These are phyloP conservation scores for Yamadazyma triangularis DNA, from an alignment of 1,139 yeast genomes.

Conservation along the genomic window DNA sequence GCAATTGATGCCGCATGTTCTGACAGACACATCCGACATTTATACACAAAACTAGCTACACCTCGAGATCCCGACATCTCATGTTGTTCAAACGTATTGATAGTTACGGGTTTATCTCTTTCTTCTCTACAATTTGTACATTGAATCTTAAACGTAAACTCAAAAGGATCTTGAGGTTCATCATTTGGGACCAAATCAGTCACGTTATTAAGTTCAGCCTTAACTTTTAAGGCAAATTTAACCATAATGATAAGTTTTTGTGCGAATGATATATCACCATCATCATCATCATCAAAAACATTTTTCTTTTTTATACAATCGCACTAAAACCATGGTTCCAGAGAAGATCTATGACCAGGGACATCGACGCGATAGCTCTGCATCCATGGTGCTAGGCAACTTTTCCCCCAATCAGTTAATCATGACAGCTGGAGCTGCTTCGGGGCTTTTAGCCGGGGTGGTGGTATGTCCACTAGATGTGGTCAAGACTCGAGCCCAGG, in stretches of 20 bases:
- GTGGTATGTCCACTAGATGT: conserved; percentile 47
- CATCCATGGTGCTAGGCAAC: conserved; percentile 18
- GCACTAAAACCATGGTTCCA: no score
- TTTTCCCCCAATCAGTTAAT: conserved; percentile 33
- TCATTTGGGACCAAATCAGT: conserved; percentile 66
- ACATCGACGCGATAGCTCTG: no score
- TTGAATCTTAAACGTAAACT: conserved; percentile 65
- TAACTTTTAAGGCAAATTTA: conserved; percentile 43
- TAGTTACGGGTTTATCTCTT: conserved; percentile 70
- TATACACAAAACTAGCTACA: conserved; percentile 77
- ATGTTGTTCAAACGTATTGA: conserved; percentile 59
- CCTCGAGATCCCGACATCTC: conserved; percentile 74
- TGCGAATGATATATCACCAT: conserved; percentile 1
- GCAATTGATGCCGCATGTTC: conserved; percentile 36
- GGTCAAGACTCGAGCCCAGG: conserved; percentile 44
- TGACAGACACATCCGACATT: conserved; percentile 62
- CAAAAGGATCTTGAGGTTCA: conserved; percentile 56
- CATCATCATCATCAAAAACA: background rate
- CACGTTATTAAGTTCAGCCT: conserved; percentile 61
- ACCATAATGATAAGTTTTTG: conserved; percentile 23
- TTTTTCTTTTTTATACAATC: no score
- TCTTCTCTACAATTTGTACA: conserved; percentile 79
- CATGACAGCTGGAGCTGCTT: conserved; percentile 41
- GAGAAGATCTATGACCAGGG: no score
- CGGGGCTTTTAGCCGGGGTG: conserved; percentile 45